Conservation (phyloP, 768 basidiomycete species). For the Sporobolomyces phaffii region DNA sequence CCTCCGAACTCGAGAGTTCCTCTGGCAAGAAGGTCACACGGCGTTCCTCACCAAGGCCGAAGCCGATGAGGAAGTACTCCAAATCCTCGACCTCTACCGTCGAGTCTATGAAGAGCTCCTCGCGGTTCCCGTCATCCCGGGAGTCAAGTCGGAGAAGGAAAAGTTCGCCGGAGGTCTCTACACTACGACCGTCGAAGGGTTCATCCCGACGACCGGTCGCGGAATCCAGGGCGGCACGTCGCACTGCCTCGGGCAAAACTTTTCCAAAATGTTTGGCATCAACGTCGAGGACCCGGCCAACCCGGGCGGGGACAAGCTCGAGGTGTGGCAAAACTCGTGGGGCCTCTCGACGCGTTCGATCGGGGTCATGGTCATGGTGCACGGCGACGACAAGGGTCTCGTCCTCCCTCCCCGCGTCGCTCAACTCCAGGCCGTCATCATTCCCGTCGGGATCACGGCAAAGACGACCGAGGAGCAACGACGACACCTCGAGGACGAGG, state of each 20-base stretch:
- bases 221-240: constrained; percentile 98
- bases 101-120: constrained; percentile 93
- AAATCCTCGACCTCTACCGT: constrained; percentile 93
- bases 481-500: constrained; percentile 65
- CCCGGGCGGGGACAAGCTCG: constrained; percentile 57
- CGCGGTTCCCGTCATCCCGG: constrained; percentile 93
- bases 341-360: constrained; percentile 91
- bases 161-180: constrained; percentile 98
- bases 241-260: constrained; percentile 97
- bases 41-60: constrained; percentile 82
- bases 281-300: constrained; percentile 82
- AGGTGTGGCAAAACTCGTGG: constrained; percentile 99
- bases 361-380: constrained; percentile 99
- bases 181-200: constrained; percentile 96
- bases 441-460: constrained; percentile 90
- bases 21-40: constrained; percentile 99
- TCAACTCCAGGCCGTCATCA: constrained; percentile 78
- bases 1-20: constrained; percentile 96
- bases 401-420: constrained; percentile 97
- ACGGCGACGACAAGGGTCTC: constrained; percentile 94
- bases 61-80: constrained; percentile 81
- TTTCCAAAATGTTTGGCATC: constrained; percentile 98
- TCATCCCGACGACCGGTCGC: constrained; percentile 91
- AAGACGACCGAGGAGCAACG: constrained; percentile 60
- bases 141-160: constrained; percentile 97